These are phyloP conservation scores for Uncinocarpus reesii DNA, from an alignment of 2,329 filamentous ascomycete species.

Conservation along the genomic window DNA sequence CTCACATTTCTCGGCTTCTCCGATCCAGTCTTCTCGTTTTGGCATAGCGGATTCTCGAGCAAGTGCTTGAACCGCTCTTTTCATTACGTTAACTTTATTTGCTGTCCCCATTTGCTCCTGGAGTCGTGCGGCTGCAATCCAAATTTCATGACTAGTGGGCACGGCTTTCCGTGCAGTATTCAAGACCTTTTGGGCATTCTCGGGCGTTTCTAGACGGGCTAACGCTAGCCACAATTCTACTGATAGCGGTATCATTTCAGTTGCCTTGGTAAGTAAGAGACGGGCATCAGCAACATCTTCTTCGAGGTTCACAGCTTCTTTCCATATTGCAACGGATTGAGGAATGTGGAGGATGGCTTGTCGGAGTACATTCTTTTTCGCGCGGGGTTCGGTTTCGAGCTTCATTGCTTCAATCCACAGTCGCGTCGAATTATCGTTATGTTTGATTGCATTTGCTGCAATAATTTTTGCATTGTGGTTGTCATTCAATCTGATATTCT, in stretches of 20 bases:
- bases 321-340: constrained; percentile 95
- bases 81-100: constrained; percentile 81
- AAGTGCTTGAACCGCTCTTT: constrained; percentile 77
- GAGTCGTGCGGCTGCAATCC: constrained; percentile 85
- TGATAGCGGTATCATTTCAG: constrained; percentile 85
- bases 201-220: constrained; percentile 75
- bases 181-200: constrained; percentile 87
- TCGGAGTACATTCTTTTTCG: constrained; percentile 85
- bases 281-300: constrained; percentile 81
- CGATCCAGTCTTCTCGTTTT: constrained; percentile 94
- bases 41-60: constrained; percentile 91
- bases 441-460: constrained; percentile 82
- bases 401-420: constrained; percentile 96
- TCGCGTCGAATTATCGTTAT: constrained; percentile 76
- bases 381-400: constrained; percentile 67
- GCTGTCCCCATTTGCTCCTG: constrained; percentile 81
- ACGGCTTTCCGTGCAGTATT: constrained; percentile 92
- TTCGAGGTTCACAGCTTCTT: constrained; percentile 89
- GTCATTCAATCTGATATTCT: constrained; percentile 89
- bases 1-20: constrained; percentile 88
- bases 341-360: constrained; percentile 87
- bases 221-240: constrained; percentile 93
- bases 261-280: constrained; percentile 83
- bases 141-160: constrained; percentile 87
- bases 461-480: constrained; percentile 91